Evolutionary conservation across 345 rosid genomes (phyloP), one percentile per base, ranked within the genome.

Genomic region (Eucalyptus fibrosa): DNA sequence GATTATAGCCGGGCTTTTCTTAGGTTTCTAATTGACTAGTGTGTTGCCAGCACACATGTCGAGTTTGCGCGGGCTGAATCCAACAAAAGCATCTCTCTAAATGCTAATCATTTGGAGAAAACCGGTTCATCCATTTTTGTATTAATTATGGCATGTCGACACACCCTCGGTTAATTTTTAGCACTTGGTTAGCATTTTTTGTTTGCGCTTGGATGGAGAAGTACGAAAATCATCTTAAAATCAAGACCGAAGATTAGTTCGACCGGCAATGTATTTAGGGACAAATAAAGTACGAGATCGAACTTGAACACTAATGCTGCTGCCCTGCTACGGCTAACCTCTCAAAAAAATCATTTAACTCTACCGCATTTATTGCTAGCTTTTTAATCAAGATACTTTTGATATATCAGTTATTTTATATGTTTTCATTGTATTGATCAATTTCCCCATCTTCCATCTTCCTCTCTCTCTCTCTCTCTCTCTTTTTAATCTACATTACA

Each of bases 1-100:
- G 3, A 32, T 65, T 14, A 1, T n/a, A 65, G 10, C 37, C 10
- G 0, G 18, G 18, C 10, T 13, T 13, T 1, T 65, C 5, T 30
- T 30, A 65, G 37, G 34, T 65, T 65, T 30, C 72, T 30, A 62
- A 30, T 13, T 4, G 37, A 3, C 18, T 14, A 0, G 34, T n/a
- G 34, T n/a, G 10, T 65, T n/a, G 34, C 6, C 0, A 7, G 72
- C 72, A 30, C 0, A 0, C 2, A 2, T 30, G 37, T 30, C 69
- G 1, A 6, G 32, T 60, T 1, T 60, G 4, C 17, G 6, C 1
- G 32, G n/a, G 72, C 37, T 65, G 32, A 65, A 65, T 65, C 18
- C 19, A 5, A 30, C 72, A 2, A 30, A 30, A 62, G 10, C 34
- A 4, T 62, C 5, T 62, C 72, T 62, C 17, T 30, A 62, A 62